Conservation (phyloP, 2,329 filamentous ascomycete species). For the Arthroderma sp. region DNA sequence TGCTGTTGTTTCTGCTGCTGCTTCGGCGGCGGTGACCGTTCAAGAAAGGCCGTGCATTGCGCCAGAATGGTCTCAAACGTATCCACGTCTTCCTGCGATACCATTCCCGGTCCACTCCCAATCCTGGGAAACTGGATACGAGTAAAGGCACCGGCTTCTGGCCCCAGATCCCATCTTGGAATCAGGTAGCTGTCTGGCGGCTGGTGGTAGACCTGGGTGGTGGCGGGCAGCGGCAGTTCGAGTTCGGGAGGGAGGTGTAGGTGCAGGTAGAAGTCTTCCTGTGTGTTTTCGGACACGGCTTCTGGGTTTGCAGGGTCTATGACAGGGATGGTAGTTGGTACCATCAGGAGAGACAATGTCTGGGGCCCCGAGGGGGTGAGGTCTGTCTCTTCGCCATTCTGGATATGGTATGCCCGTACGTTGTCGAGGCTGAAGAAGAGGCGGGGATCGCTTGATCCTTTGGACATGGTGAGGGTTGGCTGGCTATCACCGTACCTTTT, state of each 20-base stretch:
- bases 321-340: constrained; percentile 70
- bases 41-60: constrained; percentile 93
- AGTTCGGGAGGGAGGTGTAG: constrained; percentile 89
- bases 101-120: constrained; percentile 50
- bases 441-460: constrained; percentile 24
- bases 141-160: constrained; percentile 80
- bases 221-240: constrained; percentile 83
- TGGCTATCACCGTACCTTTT: not conserved
- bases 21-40: constrained; percentile 57
- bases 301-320: constrained; percentile 45
- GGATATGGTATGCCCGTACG: constrained; percentile 82
- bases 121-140: constrained; percentile 76
- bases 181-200: constrained; percentile 87
- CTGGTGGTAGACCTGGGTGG: constrained; percentile 94
- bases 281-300: constrained; percentile 43
- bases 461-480: constrained; percentile 8
- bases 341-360: constrained; percentile 89
- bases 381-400: constrained; percentile 70
- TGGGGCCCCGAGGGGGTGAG: constrained; percentile 79
- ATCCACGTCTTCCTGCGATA: constrained; percentile 81
- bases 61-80: constrained; percentile 96
- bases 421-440: constrained; percentile 50
- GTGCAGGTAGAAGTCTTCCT: constrained; percentile 95
- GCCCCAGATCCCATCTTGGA: constrained; percentile 85
- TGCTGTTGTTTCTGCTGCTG: constrained; percentile 14